Conservation (phyloP, 2,329 filamentous ascomycete species). For the Intubia oerlemansii region DNA sequence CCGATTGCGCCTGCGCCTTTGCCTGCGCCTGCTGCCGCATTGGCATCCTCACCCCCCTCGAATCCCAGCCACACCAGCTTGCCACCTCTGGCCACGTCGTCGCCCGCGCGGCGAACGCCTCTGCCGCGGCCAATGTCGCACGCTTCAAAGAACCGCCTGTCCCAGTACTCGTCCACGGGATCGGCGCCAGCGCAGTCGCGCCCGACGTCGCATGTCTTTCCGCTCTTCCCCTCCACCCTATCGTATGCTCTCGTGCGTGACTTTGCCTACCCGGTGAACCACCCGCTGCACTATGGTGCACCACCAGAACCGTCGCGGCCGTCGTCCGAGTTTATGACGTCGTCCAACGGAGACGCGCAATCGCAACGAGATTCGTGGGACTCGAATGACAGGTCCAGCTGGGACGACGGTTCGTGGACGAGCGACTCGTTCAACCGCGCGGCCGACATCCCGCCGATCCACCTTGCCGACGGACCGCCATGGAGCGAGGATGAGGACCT, state of each 20-base stretch:
- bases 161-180: constrained; percentile 59
- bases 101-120: constrained; percentile 33
- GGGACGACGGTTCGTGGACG: constrained; percentile 28
- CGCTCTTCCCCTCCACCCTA: constrained; percentile 66
- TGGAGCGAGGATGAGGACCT: constrained; percentile 94
- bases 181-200: constrained; percentile 52
- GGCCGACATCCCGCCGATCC: constrained; percentile 59
- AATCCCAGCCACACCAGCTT: constrained; percentile 31
- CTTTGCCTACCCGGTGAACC: constrained; percentile 69
- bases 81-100: constrained; percentile 35
- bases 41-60: too few species aligned
- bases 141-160: constrained; percentile 61
- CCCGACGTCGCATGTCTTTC: constrained; percentile 62
- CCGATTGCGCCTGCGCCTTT: too few species aligned
- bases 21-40: too few species aligned
- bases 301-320: constrained; percentile 48
- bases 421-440: constrained; percentile 34
- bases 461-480: constrained; percentile 72
- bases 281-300: constrained; percentile 90
- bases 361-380: constrained; percentile 58
- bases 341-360: constrained; percentile 45
- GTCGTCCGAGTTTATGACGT: constrained; percentile 66
- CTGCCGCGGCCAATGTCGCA: constrained; percentile 50
- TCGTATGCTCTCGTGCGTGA: constrained; percentile 82
- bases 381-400: constrained; percentile 46